phyloP scores from a whole-genome alignment of 2,329 filamentous ascomycete genomes.

The Mycosphaerella sp. region DNA sequence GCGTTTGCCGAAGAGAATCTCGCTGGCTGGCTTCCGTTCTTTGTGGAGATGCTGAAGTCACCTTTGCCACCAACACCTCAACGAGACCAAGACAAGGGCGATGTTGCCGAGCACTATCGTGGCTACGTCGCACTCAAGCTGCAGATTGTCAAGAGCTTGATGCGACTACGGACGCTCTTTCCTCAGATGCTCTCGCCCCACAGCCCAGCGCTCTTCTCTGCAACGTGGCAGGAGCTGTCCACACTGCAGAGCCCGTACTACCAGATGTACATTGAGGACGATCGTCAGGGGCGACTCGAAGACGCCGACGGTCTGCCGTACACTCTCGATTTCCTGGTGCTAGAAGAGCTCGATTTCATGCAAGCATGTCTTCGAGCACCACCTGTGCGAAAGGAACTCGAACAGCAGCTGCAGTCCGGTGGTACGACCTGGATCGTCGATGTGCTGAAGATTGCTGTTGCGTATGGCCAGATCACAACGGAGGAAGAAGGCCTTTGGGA shows the following conservation, averaged over 20 bases:
- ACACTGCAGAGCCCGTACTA: conserved; percentile 67
- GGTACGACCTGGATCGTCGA: conserved; percentile 76
- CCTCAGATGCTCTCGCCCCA: conserved; percentile 74
- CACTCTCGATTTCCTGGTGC: conserved; percentile 83
- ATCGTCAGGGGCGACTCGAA: conserved; percentile 80
- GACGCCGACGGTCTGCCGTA: conserved; percentile 89
- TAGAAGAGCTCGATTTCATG: conserved; percentile 93
- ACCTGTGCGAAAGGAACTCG: conserved; percentile 83
- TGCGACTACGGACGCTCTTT: conserved; percentile 82
- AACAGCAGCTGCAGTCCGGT: conserved; percentile 63
- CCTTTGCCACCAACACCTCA: conserved; percentile 58
- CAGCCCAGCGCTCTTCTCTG: conserved; percentile 74
- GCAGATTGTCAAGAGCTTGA: conserved; percentile 82
- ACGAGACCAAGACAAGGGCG: conserved; percentile 57
- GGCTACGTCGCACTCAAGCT: conserved; percentile 81
- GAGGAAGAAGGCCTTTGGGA: conserved; percentile 97
- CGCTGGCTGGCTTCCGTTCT: conserved; percentile 78
- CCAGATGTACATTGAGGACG: conserved; percentile 76
- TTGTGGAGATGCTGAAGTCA: conserved; percentile 70
- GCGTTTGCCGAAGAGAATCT: conserved; percentile 83
- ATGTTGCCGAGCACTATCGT: conserved; percentile 64
- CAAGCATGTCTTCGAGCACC: conserved; percentile 84
- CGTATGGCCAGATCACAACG: conserved; percentile 81
- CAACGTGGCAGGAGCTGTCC: conserved; percentile 82
- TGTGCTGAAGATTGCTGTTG: conserved; percentile 76